Evolutionary conservation across 208 protist species (phyloP).

Genomic region (Trypanosomatidae sp.): DNA sequence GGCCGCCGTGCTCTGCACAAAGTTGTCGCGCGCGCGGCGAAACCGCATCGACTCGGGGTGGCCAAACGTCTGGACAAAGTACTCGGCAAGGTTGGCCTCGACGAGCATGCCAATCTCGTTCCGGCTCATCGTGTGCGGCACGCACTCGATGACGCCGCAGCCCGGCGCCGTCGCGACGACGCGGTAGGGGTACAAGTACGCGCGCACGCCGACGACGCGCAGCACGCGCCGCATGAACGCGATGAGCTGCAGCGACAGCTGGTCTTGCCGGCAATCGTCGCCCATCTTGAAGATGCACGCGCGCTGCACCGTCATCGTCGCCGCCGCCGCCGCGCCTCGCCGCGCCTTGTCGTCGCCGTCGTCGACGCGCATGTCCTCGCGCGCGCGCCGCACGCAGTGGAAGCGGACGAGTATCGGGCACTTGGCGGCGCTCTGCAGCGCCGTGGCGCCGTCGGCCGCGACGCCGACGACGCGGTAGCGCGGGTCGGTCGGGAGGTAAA

Average conservation of each 20-base stretch:
- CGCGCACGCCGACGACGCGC: constrained; percentile 54
- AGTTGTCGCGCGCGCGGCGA: constrained; percentile 80
- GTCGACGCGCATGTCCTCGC: constrained; percentile 21
- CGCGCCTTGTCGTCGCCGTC: constrained; percentile 9
- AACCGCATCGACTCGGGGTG: constrained; percentile 67
- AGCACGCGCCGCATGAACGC: constrained; percentile 78
- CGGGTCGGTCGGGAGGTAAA: constrained; percentile 83
- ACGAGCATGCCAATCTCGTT: constrained; percentile 87
- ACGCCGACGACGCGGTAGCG: constrained; percentile 57
- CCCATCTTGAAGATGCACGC: constrained; percentile 93
- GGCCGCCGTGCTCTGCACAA: constrained; percentile 84
- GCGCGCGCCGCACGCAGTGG: constrained; percentile 28
- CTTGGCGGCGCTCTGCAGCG: constrained; percentile 86
- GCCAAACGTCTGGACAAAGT: constrained; percentile 89
- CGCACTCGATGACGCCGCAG: constrained; percentile 89
- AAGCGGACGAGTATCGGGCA: constrained; percentile 88
- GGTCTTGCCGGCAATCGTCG: constrained; percentile 92
- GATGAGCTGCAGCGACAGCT: constrained; percentile 90
- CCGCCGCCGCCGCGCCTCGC: too few relatives aligned
- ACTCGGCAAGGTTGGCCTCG: constrained; percentile 81
- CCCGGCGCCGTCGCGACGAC: constrained; percentile 81
- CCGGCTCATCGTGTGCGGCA: constrained; percentile 74
- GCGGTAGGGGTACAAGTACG: constrained; percentile 88
- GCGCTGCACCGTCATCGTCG: constrained; percentile 44
- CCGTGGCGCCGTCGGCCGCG: constrained; percentile 51